phyloP scores from a whole-genome alignment of 306 rosid genomes.

The Prunus mira region DNA sequence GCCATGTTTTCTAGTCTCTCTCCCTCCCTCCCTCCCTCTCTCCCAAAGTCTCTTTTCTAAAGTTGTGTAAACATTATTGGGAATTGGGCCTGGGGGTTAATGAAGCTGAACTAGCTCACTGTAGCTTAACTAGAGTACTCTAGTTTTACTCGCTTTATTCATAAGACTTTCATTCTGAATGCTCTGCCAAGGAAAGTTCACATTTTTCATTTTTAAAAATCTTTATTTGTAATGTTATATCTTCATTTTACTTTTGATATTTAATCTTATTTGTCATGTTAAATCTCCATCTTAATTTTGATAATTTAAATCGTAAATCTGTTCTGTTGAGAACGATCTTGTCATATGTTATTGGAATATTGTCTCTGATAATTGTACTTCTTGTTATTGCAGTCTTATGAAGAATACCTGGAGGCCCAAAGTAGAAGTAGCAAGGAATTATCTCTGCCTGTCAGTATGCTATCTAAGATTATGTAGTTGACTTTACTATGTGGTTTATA shows the following conservation, averaged over 20 bases:
- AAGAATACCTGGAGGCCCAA: constrained; percentile 46
- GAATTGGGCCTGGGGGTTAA: constrained; percentile 1
- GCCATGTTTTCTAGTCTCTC: background rate
- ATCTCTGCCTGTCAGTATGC: constrained; percentile 28
- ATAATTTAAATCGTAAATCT: background rate
- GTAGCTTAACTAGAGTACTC: background rate
- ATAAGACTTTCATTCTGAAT: background rate
- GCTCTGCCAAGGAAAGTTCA: background rate
- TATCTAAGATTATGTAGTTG: background rate
- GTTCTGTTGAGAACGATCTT: background rate
- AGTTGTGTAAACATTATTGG: background rate
- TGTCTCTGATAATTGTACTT: constrained; percentile 1
- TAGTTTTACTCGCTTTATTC: background rate
- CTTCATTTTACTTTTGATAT: background rate
- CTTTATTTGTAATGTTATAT: background rate
- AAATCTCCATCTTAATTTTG: background rate
- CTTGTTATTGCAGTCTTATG: constrained; percentile 40
- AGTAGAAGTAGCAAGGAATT: constrained; percentile 33
- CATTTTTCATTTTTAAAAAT: background rate
- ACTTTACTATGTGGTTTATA: background rate
- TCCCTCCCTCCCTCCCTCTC: background rate
- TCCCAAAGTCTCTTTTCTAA: background rate
- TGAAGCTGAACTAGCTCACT: constrained; percentile 6
- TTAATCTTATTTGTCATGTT: background rate
- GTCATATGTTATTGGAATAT: too few species aligned